phyloP scores from a whole-genome alignment of 352 stramenopile species.

The Pythium brachiatum region DNA sequence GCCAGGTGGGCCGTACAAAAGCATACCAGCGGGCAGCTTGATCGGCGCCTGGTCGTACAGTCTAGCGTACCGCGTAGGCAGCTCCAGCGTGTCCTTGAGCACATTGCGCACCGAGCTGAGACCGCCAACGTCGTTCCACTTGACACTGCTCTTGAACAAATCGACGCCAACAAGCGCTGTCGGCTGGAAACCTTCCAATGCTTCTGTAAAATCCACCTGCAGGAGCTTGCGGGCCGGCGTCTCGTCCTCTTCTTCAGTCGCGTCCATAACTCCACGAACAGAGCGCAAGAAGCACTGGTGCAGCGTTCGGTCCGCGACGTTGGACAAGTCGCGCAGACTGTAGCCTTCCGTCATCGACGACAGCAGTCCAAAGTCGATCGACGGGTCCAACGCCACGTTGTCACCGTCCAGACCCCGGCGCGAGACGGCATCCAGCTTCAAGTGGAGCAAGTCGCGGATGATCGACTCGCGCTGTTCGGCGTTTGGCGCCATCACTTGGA shows the following conservation, averaged over 20 bases:
- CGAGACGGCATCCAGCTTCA: conserved; percentile 37
- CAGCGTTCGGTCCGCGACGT: conserved; percentile 59
- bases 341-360: conserved; percentile 75
- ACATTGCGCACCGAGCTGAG: conserved; percentile 75
- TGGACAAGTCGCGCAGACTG: conserved; percentile 75
- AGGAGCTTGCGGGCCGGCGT: conserved; percentile 22
- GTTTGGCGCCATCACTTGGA: conserved; percentile 60
- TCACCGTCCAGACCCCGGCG: conserved; percentile 14
- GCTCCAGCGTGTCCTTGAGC: conserved; percentile 88
- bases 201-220: conserved; percentile 72
- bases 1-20: conserved; percentile 89
- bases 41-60: conserved; percentile 82
- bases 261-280: conserved; percentile 4
- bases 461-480: conserved; percentile 59
- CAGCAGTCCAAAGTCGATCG: conserved; percentile 60
- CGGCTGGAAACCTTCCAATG: conserved; percentile 75
- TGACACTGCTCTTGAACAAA: conserved; percentile 82
- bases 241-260: not conserved
- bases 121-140: conserved; percentile 87
- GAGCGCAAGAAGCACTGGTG: conserved; percentile 62
- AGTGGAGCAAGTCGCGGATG: conserved; percentile 54
- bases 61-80: conserved; percentile 75
- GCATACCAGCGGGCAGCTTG: conserved; percentile 80
- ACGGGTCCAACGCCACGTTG: conserved; percentile 39
- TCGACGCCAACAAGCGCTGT: conserved; percentile 78